Base-by-base conservation (phyloP, 2,329 filamentous ascomycete genomes). In the Exophiala alcalophila region DNA sequence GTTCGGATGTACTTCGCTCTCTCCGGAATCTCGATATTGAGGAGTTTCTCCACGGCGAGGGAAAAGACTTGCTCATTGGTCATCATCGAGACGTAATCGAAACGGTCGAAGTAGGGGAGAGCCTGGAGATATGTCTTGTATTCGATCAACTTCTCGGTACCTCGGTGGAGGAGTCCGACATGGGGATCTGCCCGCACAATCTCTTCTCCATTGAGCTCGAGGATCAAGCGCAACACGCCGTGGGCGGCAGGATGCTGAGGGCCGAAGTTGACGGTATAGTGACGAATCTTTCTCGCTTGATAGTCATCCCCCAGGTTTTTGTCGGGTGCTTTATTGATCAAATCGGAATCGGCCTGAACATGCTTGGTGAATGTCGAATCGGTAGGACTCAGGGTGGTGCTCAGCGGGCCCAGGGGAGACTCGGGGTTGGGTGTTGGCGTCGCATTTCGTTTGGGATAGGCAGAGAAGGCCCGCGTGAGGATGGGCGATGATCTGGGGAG, bases 81-180 rank as follows among this genome's bases (percentile, higher is more conserved):
- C 92, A 98, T 98, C 94, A 98, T 98, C 61, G 89, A 96, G 58
- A 96, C 90, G 69, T 98, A 98, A 71, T 98, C 92, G 67, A 98
- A 77, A 59, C 92, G 88, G 72, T 98, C 92, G 66, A 98, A 98
- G 76, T 98, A 98, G 43, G 92, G 92, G 63, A 98, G 76, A 44
- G 92, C 92, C 76, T 98, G 92, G 62, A 97, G 79, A 65, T 98
- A 98, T 59, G 91, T 95, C 78, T 95, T 96, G 80, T 98, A 98
- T 77, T 98, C 92, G 71, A 97, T 97, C 71, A 98, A 81, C 79
- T 98, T 98, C 78, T 98, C 92, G 52, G 92, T 98, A 57, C 92
- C 92, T 60, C 92, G 83, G 70, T 98, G 92, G 61, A 98, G 79
- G 67, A 98, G 74, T 45, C 92, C 92, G 60, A 98, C 91, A 71